Evolutionary conservation across 345 rosid genomes (phyloP).

Genomic region (Salix udensis): DNA sequence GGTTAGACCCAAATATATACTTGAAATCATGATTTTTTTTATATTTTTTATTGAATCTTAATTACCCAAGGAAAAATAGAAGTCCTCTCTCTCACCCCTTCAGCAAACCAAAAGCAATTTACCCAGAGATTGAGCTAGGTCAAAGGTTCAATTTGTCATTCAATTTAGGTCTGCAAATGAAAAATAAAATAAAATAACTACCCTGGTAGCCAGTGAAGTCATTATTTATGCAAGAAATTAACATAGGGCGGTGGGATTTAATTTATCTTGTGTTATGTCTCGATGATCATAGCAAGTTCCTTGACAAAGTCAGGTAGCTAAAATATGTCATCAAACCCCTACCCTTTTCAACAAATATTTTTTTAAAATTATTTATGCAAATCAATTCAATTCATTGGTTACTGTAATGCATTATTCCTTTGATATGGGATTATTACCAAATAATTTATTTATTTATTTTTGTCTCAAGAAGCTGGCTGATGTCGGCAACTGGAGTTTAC

Average conservation of each 20-base stretch:
- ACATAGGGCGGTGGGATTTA: constrained; percentile 5
- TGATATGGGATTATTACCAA: not conserved
- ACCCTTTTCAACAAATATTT: not conserved
- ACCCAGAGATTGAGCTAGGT: not conserved
- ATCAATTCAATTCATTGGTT: not conserved
- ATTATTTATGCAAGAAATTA: not conserved
- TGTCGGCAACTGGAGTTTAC: not conserved
- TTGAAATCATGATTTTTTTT: too few relatives aligned
- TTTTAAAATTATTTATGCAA: not conserved
- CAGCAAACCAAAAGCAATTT: not conserved
- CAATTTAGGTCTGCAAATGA: not conserved
- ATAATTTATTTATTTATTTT: not conserved
- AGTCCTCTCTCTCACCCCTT: not conserved
- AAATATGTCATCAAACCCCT: not conserved
- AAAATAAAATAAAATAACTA: too few relatives aligned
- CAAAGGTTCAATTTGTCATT: not conserved
- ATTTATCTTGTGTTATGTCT: not conserved
- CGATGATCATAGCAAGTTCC: not conserved
- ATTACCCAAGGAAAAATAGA: too few relatives aligned
- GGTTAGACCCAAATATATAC: too few relatives aligned
- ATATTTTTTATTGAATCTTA: too few relatives aligned
- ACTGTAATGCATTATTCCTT: not conserved
- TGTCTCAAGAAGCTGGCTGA: not conserved
- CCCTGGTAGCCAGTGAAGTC: not conserved
- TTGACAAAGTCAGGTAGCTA: constrained; percentile 11